Evolutionary conservation across 1,284 basidiomycete species (phyloP).

Genomic region (Butyriboletus regius): DNA sequence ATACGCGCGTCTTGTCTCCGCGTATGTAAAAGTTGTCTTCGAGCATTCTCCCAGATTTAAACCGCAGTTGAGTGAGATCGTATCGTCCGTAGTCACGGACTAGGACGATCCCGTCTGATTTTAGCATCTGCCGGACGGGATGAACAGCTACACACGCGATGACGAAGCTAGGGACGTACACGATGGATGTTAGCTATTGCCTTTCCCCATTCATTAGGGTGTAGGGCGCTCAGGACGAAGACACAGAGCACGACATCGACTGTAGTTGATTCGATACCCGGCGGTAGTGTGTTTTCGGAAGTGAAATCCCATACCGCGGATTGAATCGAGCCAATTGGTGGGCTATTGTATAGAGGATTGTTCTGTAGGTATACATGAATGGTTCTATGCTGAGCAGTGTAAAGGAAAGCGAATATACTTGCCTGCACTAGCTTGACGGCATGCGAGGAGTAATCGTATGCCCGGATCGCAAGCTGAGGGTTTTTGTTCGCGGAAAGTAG

Average conservation of each 20-base stretch:
- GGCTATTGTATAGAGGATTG: conserved; percentile 64
- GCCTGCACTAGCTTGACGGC: conserved; percentile 90
- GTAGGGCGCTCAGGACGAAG: conserved; percentile 90
- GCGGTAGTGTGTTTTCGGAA: conserved; percentile 54
- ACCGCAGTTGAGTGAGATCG: conserved; percentile 88
- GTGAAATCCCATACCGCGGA: conserved; percentile 91
- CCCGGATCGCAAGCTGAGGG: conserved; percentile 62
- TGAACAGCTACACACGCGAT: neutral
- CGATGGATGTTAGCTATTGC: conserved; percentile 80
- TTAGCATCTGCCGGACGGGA: conserved; percentile 61
- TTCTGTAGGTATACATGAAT: conserved; percentile 32
- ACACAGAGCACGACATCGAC: conserved; percentile 90
- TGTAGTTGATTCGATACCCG: conserved; percentile 53
- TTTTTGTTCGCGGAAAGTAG: conserved; percentile 79
- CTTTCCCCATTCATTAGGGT: conserved; percentile 84
- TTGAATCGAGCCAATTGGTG: conserved; percentile 64
- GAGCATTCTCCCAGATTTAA: conserved; percentile 80
- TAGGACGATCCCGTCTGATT: conserved; percentile 78
- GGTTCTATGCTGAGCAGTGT: neutral
- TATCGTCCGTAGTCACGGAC: conserved; percentile 93
- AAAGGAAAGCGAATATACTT: neutral
- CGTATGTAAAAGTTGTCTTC: conserved; percentile 91
- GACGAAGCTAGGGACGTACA: conserved; percentile 37
- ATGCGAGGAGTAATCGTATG: conserved; percentile 86
- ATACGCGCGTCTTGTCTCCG: conserved; percentile 93